phyloP scores from a whole-genome alignment of 108 stramenopile genomes.

The Stephanodiscus triporus region DNA sequence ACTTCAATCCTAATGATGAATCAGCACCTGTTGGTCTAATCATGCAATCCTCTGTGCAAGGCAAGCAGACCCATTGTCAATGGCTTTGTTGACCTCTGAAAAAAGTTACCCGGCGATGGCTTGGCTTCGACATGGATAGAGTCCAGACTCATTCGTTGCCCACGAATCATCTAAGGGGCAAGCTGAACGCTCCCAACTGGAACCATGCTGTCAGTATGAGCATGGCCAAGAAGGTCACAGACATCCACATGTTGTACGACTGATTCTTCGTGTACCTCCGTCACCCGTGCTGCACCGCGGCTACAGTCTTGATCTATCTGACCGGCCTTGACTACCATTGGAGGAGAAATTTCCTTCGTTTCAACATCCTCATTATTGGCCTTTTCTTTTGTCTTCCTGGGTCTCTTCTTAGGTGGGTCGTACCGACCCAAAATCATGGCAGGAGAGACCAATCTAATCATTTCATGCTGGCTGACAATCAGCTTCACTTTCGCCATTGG shows the following conservation, averaged over 20 bases:
- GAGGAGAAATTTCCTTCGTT: neutral
- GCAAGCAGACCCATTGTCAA: neutral
- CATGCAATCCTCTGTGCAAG: neutral
- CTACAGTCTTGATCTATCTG: constrained; percentile 8
- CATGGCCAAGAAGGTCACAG: constrained; percentile 25
- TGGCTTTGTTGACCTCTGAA: neutral
- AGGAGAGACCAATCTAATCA: constrained; percentile 46
- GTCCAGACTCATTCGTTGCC: too few species aligned
- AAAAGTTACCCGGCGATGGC: constrained; percentile 7
- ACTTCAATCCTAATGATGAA: neutral
- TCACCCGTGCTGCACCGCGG: constrained; percentile 31
- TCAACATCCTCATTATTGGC: neutral
- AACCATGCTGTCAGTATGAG: constrained; percentile 24
- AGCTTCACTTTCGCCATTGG: constrained; percentile 46
- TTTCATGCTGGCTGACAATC: constrained; percentile 47
- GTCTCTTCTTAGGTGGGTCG: constrained; percentile 18
- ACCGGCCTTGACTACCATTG: neutral
- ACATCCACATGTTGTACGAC: constrained; percentile 36
- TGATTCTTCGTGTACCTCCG: constrained; percentile 20
- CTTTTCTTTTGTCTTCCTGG: neutral
- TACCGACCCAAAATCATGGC: constrained; percentile 49
- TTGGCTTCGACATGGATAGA: too few species aligned
- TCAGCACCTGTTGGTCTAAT: neutral
- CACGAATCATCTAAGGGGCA: constrained; percentile 46
- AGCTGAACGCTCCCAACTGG: constrained; percentile 33